A percentile compares a stretch with the other conserved stretches of the same genome.
Conservation (phyloP, 306 rosid species). For the Ammopiptanthus mongolicus region DNA sequence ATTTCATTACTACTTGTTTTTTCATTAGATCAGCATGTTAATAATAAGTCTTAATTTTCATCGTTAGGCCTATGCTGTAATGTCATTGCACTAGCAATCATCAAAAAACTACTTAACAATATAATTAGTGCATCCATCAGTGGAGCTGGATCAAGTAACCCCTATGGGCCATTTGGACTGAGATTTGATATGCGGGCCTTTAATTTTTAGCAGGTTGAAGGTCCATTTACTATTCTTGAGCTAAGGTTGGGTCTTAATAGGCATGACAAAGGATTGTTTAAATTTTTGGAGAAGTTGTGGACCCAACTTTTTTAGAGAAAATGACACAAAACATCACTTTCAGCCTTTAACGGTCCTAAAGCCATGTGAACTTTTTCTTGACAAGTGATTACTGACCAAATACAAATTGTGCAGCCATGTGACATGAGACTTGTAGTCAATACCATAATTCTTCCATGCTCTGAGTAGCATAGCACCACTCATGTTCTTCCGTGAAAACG, state of each 20-base stretch:
- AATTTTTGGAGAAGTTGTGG: not conserved
- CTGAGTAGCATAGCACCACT: not conserved
- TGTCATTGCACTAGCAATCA: not conserved
- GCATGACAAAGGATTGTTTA: not conserved
- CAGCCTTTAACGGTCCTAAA: not conserved
- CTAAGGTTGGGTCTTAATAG: too few relatives aligned
- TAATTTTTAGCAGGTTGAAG: too few relatives aligned
- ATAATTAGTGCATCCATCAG: not conserved
- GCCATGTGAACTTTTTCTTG: conserved; percentile 17
- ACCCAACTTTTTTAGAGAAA: not conserved
- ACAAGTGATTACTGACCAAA: conserved; percentile 18
- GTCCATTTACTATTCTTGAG: too few relatives aligned
- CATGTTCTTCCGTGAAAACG: conserved; percentile 2
- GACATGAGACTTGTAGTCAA: conserved; percentile 30
- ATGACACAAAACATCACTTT: not conserved
- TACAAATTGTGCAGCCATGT: conserved; percentile 35
- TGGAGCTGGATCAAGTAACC: not conserved
- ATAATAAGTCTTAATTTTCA: not conserved
- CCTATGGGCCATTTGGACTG: not conserved
- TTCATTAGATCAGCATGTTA: not conserved
- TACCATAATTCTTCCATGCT: not conserved
- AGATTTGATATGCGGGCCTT: not conserved
- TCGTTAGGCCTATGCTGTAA: not conserved
- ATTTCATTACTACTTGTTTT: not conserved
- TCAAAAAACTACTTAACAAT: not conserved